These are phyloP conservation scores for Auxenochlorella pyrenoidosa DNA, from an alignment of 139 green algal species.

Conservation along the genomic window DNA sequence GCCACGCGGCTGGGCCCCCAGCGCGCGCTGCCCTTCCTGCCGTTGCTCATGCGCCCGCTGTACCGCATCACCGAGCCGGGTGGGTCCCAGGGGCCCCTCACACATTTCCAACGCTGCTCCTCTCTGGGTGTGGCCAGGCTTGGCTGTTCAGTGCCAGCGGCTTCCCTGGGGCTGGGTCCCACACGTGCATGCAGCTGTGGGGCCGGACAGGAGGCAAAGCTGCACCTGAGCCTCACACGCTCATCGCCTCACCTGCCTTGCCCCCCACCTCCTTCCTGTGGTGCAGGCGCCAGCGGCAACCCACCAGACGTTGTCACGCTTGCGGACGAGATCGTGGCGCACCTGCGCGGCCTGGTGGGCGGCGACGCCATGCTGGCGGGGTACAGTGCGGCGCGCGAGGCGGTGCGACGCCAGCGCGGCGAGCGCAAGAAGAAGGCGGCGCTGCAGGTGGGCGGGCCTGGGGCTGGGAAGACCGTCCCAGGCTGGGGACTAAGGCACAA, in stretches of 20 bases:
- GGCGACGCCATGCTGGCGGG: conserved; percentile 71
- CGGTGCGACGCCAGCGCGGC: conserved; percentile 50
- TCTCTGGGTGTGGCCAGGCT: too few species aligned
- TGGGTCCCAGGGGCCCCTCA: too few species aligned
- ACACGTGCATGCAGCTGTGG: too few species aligned
- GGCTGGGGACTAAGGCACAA: too few species aligned
- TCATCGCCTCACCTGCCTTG: background rate
- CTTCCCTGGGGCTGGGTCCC: too few species aligned
- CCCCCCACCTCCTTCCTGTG: background rate
- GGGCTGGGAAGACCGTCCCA: too few species aligned
- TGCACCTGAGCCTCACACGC: background rate
- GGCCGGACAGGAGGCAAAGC: too few species aligned
- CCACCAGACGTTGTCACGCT: conserved; percentile 53
- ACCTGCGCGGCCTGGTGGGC: conserved; percentile 74
- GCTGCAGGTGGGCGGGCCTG: conserved; percentile 50
- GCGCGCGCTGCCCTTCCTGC: conserved; percentile 67
- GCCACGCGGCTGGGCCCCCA: conserved; percentile 59
- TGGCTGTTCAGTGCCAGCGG: too few species aligned
- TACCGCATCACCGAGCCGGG: conserved; percentile 80
- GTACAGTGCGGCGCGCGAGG: conserved; percentile 70
- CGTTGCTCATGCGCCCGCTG: conserved; percentile 75
- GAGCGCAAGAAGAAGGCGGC: conserved; percentile 59
- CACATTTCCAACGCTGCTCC: too few species aligned
- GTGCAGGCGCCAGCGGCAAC: conserved; percentile 34
- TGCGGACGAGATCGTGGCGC: conserved; percentile 77